Evolutionary conservation across 2,329 filamentous ascomycete genomes (phyloP).

Genomic region (Aureobasidium sp.): DNA sequence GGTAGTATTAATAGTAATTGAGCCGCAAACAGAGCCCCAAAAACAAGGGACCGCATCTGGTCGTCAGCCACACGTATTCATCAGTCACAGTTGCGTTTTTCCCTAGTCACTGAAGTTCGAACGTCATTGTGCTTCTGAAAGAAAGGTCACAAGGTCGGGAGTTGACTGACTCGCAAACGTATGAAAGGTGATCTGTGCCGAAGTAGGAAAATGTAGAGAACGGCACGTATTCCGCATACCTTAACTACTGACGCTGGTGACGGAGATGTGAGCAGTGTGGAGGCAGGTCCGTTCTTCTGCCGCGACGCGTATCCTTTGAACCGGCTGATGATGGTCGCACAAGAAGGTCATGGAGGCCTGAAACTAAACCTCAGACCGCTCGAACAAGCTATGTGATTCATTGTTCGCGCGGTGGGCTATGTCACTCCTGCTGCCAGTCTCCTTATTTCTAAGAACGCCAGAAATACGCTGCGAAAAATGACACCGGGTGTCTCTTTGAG

Average conservation of each 20-base stretch:
- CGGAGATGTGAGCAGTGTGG: background rate
- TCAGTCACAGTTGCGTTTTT: background rate
- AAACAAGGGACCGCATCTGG: background rate
- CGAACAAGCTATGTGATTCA: background rate
- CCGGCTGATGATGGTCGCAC: background rate
- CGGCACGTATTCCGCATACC: background rate
- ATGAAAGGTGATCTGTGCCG: background rate
- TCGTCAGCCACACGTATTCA: conserved; percentile 4
- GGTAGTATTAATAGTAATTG: conserved; percentile 7
- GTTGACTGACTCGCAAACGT: background rate
- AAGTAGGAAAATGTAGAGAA: background rate
- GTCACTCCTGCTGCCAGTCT: background rate
- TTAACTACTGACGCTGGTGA: background rate
- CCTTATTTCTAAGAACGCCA: background rate
- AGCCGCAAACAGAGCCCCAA: conserved; percentile 1
- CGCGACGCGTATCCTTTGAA: background rate
- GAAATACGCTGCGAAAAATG: background rate
- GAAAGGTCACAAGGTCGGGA: background rate
- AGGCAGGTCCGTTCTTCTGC: background rate
- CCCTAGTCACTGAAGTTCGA: background rate
- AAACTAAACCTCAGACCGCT: background rate
- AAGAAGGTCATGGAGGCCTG: background rate
- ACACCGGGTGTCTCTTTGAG: no score
- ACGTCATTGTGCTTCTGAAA: background rate
- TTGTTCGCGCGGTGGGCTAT: background rate